These are phyloP conservation scores for Sugiyamaella sp. DNA, from an alignment of 1,139 yeast genomes.

Conservation along the genomic window DNA sequence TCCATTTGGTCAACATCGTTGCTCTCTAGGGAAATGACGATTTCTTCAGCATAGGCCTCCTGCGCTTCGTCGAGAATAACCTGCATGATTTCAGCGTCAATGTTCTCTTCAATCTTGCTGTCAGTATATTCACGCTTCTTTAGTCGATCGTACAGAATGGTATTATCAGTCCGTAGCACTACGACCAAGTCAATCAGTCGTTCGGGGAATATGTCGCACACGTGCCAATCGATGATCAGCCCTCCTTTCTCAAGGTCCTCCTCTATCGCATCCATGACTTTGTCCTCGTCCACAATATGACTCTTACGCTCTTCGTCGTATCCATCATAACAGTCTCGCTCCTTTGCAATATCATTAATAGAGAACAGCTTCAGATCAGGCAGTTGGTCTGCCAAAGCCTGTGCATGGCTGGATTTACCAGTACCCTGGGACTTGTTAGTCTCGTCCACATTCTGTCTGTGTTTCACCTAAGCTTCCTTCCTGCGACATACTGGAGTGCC, in stretches of 20 bases:
- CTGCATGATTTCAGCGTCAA: conserved; percentile 97
- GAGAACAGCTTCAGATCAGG: conserved; percentile 60
- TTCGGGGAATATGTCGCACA: conserved; percentile 94
- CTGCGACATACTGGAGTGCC: conserved; percentile 84
- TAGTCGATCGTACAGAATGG: conserved; percentile 72
- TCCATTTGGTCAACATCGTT: conserved; percentile 77
- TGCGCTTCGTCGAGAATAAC: conserved; percentile 84
- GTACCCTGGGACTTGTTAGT: conserved; percentile 57
- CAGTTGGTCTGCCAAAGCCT: conserved; percentile 57
- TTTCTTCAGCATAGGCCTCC: conserved; percentile 75
- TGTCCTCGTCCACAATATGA: conserved; percentile 90
- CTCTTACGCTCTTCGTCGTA: conserved; percentile 85
- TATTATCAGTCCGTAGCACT: conserved; percentile 79
- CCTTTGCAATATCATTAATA: conserved; percentile 82
- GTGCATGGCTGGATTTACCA: conserved; percentile 89
- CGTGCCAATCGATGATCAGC: conserved; percentile 91
- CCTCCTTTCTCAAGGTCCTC: conserved; percentile 84
- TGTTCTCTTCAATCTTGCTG: conserved; percentile 81
- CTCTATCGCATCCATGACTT: conserved; percentile 71
- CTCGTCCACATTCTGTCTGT: neutral
- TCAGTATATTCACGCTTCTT: conserved; percentile 69
- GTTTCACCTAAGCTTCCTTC: too few species aligned
- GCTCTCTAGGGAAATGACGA: conserved; percentile 78
- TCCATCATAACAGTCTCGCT: conserved; percentile 75
- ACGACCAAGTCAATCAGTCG: conserved; percentile 88